Conservation (phyloP, 495 filamentous ascomycete genomes). For the Penicillium angulare region DNA sequence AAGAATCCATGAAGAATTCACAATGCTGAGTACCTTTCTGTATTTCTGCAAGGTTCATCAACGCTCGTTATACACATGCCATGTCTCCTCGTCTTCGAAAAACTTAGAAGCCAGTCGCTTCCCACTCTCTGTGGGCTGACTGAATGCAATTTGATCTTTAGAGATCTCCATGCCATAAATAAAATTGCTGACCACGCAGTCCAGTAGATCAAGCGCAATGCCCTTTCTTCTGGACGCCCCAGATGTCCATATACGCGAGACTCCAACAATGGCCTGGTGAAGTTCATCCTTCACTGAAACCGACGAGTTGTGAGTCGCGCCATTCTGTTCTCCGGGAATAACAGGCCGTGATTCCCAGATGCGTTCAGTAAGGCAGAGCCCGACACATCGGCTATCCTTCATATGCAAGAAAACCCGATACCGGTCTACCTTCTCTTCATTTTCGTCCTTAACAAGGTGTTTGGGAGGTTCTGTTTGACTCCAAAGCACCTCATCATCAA, state of each 20-base stretch:
- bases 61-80: slow-evolving; percentile 53
- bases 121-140: slow-evolving; percentile 73
- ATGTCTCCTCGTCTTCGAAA: slow-evolving; percentile 52
- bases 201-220: slow-evolving; percentile 60
- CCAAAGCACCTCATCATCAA: slow-evolving; percentile 61
- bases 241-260: slow-evolving; percentile 74
- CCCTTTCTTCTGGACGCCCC: slow-evolving; percentile 57
- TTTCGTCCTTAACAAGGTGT: slow-evolving; percentile 30
- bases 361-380: slow-evolving; percentile 63
- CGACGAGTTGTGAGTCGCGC: slow-evolving; percentile 38
- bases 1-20: not conserved
- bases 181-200: slow-evolving; percentile 60
- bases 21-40: not conserved
- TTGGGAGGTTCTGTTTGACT: slow-evolving; percentile 44
- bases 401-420: slow-evolving; percentile 67
- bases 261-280: slow-evolving; percentile 58
- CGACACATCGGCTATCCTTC: slow-evolving; percentile 61
- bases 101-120: slow-evolving; percentile 60
- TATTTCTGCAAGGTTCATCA: slow-evolving; percentile 22
- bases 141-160: slow-evolving; percentile 66
- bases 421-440: slow-evolving; percentile 46
- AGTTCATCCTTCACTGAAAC: slow-evolving; percentile 40
- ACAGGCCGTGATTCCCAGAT: slow-evolving; percentile 59
- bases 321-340: slow-evolving; percentile 25
- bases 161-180: slow-evolving; percentile 65